phyloP scores from a whole-genome alignment of 352 stramenopile genomes.

The Phytophthora citrophthora region DNA sequence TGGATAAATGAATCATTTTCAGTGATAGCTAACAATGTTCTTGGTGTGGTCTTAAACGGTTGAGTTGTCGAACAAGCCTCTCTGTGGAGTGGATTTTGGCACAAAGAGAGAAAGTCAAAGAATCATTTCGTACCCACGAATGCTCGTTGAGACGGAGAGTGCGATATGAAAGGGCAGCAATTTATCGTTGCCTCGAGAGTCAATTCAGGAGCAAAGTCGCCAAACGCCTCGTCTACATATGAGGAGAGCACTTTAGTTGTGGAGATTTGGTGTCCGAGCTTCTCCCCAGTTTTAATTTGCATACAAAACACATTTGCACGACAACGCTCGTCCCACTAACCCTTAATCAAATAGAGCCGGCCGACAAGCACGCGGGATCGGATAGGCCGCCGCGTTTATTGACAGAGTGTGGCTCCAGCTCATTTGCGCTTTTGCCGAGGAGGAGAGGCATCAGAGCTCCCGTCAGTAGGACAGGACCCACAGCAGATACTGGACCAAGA shows the following conservation, averaged over 20 bases:
- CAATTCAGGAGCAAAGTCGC: conserved; percentile 21
- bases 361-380: conserved; percentile 9
- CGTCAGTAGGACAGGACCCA: conserved; percentile 26
- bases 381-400: conserved; percentile 27
- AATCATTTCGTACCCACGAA: conserved; percentile 20
- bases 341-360: conserved; percentile 29
- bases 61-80: conserved; percentile 8
- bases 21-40: not conserved
- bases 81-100: conserved; percentile 26
- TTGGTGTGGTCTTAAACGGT: not conserved
- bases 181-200: conserved; percentile 29
- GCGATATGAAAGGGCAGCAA: conserved; percentile 24
- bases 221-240: conserved; percentile 21
- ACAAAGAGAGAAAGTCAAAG: conserved; percentile 9
- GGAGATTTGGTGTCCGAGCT: conserved; percentile 7
- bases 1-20: conserved; percentile 24
- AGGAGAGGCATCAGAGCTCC: conserved; percentile 24
- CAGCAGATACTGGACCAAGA: conserved; percentile 20
- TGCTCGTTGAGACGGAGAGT: conserved; percentile 20
- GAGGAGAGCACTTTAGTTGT: not conserved
- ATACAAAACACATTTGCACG: not conserved
- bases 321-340: not conserved
- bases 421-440: conserved; percentile 40
- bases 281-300: not conserved
- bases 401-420: conserved; percentile 8